Conservation (phyloP, 2,329 filamentous ascomycete genomes). For the Colletotrichum lentis region DNA sequence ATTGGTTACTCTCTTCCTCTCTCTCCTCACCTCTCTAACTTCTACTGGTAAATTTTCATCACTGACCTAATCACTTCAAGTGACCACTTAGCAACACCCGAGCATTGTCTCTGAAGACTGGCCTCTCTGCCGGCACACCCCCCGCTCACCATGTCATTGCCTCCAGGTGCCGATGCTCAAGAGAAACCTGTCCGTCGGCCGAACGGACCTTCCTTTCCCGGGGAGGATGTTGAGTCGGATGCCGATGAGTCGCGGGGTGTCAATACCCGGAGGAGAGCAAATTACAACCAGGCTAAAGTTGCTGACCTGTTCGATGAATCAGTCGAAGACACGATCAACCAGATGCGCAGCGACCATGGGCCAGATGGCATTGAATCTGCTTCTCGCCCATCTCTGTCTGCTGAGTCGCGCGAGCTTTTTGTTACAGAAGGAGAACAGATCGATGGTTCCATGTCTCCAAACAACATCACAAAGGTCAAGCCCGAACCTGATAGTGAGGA, state of each 20-base stretch:
- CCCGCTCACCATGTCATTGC: not conserved
- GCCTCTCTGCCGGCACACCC: too few relatives aligned
- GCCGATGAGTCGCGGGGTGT: not conserved
- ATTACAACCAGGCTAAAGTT: not conserved
- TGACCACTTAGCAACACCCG: too few relatives aligned
- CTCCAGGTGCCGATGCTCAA: not conserved
- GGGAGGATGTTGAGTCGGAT: not conserved
- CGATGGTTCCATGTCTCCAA: accelerated
- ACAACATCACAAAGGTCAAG: not conserved
- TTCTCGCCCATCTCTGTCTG: not conserved
- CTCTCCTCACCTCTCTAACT: too few relatives aligned
- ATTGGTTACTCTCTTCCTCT: too few relatives aligned
- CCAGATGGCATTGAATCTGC: not conserved
- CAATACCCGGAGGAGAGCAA: not conserved
- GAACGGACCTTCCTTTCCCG: not conserved
- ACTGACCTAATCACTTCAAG: not conserved
- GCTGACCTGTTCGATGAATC: not conserved
- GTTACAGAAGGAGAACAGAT: not conserved
- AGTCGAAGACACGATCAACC: not conserved
- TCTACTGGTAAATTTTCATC: not conserved
- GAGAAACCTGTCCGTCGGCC: not conserved
- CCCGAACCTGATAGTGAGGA: not conserved
- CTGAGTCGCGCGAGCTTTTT: not conserved
- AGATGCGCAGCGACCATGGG: not conserved
- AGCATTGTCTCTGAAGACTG: not conserved